Conservation (phyloP, 2,329 filamentous ascomycete genomes). For the Colletotrichum tanaceti region DNA sequence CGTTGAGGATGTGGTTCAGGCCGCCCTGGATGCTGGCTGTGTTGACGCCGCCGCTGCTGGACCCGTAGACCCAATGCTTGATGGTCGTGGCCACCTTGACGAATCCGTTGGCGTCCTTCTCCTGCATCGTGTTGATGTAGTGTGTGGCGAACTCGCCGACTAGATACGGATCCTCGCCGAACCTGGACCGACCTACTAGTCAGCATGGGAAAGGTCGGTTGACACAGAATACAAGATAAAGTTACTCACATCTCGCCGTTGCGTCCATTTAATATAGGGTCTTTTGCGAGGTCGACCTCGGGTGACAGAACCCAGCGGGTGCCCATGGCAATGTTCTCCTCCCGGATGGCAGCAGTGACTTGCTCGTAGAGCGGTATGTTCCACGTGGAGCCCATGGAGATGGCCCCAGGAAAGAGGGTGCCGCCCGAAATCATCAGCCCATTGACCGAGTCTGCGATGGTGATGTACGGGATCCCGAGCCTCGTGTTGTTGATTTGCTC, state of each 20-base stretch:
- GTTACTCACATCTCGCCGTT: conserved; percentile 45
- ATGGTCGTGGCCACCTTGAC: conserved; percentile 51
- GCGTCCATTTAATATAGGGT: conserved; percentile 46
- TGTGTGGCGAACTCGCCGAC: conserved; percentile 48
- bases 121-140: conserved; percentile 52
- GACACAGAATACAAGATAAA: too few relatives aligned
- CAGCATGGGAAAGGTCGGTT: not conserved
- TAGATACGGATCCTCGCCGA: conserved; percentile 49
- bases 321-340: conserved; percentile 49
- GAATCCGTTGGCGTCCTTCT: conserved; percentile 48
- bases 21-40: conserved; percentile 48
- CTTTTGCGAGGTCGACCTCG: conserved; percentile 49
- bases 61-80: conserved; percentile 53
- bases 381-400: conserved; percentile 48
- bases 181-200: conserved; percentile 41
- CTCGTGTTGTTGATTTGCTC: conserved; percentile 41
- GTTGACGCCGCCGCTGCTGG: conserved; percentile 49
- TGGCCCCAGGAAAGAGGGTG: conserved; percentile 48
- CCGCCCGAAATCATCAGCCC: conserved; percentile 47
- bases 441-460: conserved; percentile 47
- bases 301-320: conserved; percentile 50
- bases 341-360: conserved; percentile 45
- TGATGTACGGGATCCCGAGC: conserved; percentile 45
- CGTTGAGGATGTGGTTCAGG: conserved; percentile 51
- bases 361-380: conserved; percentile 48